Percentiles rank a stretch among this genome's conserved stretches.
These are phyloP conservation scores for Kodamaea kakaduensis DNA, from an alignment of 805 yeast species.

Conservation along the genomic window DNA sequence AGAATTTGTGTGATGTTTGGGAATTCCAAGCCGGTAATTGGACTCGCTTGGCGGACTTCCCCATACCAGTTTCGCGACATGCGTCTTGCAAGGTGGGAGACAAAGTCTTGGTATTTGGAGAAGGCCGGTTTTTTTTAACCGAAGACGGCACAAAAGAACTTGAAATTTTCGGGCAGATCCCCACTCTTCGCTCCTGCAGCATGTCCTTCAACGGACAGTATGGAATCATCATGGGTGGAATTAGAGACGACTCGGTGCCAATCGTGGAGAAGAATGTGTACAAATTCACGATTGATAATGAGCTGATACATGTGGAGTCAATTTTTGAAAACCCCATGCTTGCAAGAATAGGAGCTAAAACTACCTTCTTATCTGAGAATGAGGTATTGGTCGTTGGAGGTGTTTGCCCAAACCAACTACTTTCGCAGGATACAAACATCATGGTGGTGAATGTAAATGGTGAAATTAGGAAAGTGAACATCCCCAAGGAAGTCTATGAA, in stretches of 20 bases:
- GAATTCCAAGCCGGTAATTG: constrained; percentile 29
- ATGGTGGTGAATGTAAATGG: constrained; percentile 27
- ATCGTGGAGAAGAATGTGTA: constrained; percentile 31
- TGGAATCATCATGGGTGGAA: constrained; percentile 53
- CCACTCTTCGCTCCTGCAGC: constrained; percentile 32
- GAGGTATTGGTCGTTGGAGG: constrained; percentile 55
- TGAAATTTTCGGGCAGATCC: constrained; percentile 20
- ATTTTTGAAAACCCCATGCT: constrained; percentile 25
- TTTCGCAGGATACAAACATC: constrained; percentile 26
- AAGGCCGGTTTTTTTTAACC: neutral
- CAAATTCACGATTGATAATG: constrained; percentile 23
- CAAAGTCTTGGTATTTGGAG: constrained; percentile 46
- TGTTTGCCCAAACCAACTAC: constrained; percentile 37
- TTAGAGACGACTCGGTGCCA: constrained; percentile 23
- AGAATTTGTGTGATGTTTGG: constrained; percentile 33
- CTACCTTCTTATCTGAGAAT: constrained; percentile 23
- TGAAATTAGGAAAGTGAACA: constrained; percentile 18
- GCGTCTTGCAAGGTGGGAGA: constrained; percentile 25
- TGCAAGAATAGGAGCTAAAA: constrained; percentile 49
- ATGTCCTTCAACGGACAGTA: constrained; percentile 25
- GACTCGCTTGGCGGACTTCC: constrained; percentile 37
- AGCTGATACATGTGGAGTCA: constrained; percentile 3
- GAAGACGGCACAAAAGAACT: constrained; percentile 31
- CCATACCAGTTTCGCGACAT: constrained; percentile 50
- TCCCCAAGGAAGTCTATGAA: constrained; percentile 37